These are phyloP conservation scores for Heterobasidion occidentale DNA, from an alignment of 1,284 basidiomycete genomes.

Conservation along the genomic window DNA sequence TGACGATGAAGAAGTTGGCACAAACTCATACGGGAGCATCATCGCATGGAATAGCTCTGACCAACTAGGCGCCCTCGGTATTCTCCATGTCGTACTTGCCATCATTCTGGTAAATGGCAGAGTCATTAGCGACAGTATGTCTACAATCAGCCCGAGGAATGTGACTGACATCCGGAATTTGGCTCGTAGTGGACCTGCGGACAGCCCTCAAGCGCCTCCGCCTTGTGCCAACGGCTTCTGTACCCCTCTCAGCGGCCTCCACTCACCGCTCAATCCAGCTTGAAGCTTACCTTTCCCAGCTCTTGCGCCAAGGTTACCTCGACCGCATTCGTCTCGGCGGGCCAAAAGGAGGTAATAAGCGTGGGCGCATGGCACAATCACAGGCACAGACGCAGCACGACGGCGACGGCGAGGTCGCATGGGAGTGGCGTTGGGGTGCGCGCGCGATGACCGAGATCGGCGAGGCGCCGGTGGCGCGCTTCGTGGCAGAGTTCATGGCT, in stretches of 20 bases:
- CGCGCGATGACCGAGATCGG: slow-evolving; percentile 69
- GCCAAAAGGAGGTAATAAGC: slow-evolving; percentile 33
- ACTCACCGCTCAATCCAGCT: slow-evolving; percentile 40
- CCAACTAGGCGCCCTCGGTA: slow-evolving; percentile 52
- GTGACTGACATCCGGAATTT: background rate
- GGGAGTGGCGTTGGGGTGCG: slow-evolving; percentile 75
- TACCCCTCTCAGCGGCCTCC: slow-evolving; percentile 42
- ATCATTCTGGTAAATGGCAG: slow-evolving; percentile 66
- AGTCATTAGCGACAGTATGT: slow-evolving; percentile 57
- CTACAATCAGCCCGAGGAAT: background rate
- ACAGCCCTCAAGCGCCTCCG: slow-evolving; percentile 53
- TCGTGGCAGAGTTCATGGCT: slow-evolving; percentile 72
- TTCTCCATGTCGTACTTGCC: slow-evolving; percentile 64
- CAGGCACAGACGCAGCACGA: slow-evolving; percentile 27
- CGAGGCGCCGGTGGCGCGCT: slow-evolving; percentile 54
- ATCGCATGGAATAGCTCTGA: slow-evolving; percentile 62
- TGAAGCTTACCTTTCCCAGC: slow-evolving; percentile 47
- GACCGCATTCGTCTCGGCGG: slow-evolving; percentile 49
- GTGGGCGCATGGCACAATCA: slow-evolving; percentile 32
- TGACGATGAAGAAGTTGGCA: slow-evolving; percentile 29
- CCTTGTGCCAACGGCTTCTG: slow-evolving; percentile 32
- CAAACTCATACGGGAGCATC: slow-evolving; percentile 45
- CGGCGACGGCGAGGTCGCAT: slow-evolving; percentile 44
- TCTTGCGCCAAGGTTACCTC: slow-evolving; percentile 61
- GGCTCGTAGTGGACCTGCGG: slow-evolving; percentile 44